These are phyloP conservation scores for Apiotrichum sp. DNA, from an alignment of 1,284 basidiomycete species.

Conservation along the genomic window DNA sequence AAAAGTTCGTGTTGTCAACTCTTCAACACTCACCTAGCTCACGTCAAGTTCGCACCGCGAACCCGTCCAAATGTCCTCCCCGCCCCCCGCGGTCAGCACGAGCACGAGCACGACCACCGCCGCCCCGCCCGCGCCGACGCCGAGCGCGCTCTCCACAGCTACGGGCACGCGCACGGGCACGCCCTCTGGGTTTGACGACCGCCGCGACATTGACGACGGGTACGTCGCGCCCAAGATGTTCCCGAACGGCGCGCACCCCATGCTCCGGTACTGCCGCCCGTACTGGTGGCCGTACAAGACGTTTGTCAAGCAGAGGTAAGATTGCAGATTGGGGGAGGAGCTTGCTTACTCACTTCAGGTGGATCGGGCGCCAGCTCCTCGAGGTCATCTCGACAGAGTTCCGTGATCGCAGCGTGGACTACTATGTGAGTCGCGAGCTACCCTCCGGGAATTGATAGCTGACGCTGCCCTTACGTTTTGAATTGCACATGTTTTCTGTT, in stretches of 20 bases:
- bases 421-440: constrained; percentile 62
- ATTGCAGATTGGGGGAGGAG: not conserved
- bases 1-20: too few relatives aligned
- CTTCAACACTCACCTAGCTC: too few relatives aligned
- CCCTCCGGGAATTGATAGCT: too few relatives aligned
- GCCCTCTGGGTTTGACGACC: not conserved
- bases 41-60: too few relatives aligned
- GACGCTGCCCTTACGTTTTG: too few relatives aligned
- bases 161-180: not conserved
- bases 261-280: constrained; percentile 46
- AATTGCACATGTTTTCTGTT: too few relatives aligned
- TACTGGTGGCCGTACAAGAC: constrained; percentile 63
- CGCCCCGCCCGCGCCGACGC: too few relatives aligned
- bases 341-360: constrained; percentile 13
- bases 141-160: too few relatives aligned
- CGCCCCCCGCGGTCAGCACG: too few relatives aligned
- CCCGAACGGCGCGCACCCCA: constrained; percentile 41
- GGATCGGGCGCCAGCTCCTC: constrained; percentile 49
- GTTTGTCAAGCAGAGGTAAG: constrained; percentile 80
- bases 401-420: constrained; percentile 80
- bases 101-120: too few relatives aligned
- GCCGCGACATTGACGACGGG: not conserved
- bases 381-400: constrained; percentile 87
- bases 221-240: constrained; percentile 6
- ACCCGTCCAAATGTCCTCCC: too few relatives aligned